Conservation (phyloP, 23 red algal species). For the Chondrus crispus region DNA sequence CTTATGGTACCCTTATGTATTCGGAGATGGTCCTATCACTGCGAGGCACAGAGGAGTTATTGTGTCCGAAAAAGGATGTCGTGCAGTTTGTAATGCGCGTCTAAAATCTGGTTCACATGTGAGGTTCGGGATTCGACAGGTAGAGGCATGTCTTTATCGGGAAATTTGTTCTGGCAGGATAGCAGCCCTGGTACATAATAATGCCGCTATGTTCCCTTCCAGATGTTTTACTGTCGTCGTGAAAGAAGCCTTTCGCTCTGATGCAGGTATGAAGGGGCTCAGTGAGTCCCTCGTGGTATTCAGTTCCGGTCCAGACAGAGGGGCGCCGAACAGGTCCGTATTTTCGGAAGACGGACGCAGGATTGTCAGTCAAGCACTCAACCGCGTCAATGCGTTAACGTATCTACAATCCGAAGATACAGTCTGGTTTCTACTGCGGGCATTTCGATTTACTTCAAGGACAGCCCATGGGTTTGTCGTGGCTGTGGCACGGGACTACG, state of each 20-base stretch:
- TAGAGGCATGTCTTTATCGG: neutral
- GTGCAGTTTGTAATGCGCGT: neutral
- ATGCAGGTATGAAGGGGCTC: neutral
- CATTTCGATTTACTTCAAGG: neutral
- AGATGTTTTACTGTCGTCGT: neutral
- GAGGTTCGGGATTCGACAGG: neutral
- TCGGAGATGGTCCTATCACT: neutral
- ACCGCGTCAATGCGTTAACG: neutral
- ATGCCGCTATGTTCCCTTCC: neutral
- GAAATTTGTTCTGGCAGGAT: neutral
- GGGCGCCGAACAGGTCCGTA: neutral
- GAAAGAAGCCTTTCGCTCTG: neutral
- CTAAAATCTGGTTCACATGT: neutral
- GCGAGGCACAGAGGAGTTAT: neutral
- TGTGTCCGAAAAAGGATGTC: neutral
- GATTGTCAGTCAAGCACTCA: neutral
- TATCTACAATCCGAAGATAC: neutral
- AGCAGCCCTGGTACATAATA: neutral
- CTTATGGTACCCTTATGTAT: neutral
- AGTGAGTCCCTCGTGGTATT: neutral
- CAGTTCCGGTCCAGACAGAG: too few relatives aligned
- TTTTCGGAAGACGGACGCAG: neutral
- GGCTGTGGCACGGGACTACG: neutral
- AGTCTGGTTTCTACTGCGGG: neutral
- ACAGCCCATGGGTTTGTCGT: neutral